A percentile compares a stretch with the other conserved stretches of the same genome.
Conservation (phyloP, 2,329 filamentous ascomycete species). For the Hysterium pulicare region DNA sequence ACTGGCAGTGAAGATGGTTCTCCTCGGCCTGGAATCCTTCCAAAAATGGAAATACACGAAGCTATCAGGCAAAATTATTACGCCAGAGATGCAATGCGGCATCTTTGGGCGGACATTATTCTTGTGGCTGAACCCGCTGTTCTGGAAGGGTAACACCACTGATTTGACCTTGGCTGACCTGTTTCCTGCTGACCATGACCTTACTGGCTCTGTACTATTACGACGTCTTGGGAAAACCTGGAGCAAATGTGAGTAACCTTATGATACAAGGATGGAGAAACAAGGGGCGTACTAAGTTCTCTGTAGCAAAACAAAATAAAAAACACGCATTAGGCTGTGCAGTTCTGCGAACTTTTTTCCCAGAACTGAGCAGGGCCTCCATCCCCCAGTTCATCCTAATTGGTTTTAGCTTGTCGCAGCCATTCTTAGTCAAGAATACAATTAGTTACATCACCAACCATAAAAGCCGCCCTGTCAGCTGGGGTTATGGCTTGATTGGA, state of each 20-base stretch:
- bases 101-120: neutral
- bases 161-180: neutral
- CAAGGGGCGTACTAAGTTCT: neutral
- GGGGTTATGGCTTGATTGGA: neutral
- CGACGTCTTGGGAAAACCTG: neutral
- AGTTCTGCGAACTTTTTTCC: conserved; percentile 2
- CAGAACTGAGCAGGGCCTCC: neutral
- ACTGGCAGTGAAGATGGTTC: neutral
- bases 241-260: too few species aligned
- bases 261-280: too few species aligned
- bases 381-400: too few species aligned
- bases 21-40: neutral
- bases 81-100: neutral
- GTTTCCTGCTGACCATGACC: neutral
- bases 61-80: neutral
- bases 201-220: neutral
- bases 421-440: too few species aligned
- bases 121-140: neutral
- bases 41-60: neutral
- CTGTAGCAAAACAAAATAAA: neutral
- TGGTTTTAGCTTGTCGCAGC: too few species aligned
- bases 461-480: too few species aligned
- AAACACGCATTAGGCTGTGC: neutral
- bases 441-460: too few species aligned
- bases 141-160: neutral